Base-by-base conservation (phyloP, 371 early-diverging fungal species). In the Batkoa obscura region DNA sequence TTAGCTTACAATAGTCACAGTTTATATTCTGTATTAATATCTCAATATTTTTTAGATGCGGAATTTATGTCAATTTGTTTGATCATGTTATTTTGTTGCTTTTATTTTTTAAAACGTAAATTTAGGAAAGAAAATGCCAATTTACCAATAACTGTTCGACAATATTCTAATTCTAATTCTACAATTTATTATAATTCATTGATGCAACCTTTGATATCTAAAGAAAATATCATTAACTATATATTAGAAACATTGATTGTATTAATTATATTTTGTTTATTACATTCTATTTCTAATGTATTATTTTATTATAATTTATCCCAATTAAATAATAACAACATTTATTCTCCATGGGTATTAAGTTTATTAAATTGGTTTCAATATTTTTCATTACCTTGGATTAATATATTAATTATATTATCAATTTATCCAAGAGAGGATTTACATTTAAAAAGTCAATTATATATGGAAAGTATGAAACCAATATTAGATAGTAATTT, bases 391-490 rank as follows among this genome's bases (percentile, higher is more conserved):
- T 9, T 50, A 12, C 15, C 32, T 50, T 6, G 23, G 3, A 36
- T 36, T 12, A 12, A 8, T 36, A 12, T 9, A 6, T 3, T 50
- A 34, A 50, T 34, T 5, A 50, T 50, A 34, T 36, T 50, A 32
- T 23, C 34, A 50, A 50, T 50, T 3, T 50, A 50, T 32, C 50
- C 50, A 50, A 31, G 50, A 36, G 15, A 50, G 12, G 50, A 50
- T 36, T 23, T 23, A 0, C 23, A 23, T 23, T 23, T 23, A 23
- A 23, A 23, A 23, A 23, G 23, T 23, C 23, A 23, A 23, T 23
- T 23, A 23, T 23, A 23, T 23, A 23, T 23, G 23, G 23, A 23
- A 23, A 23, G 23, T 23, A 23, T 23, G 23, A 23, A 23, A 23
- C 23, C 23, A 23, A 23, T 23, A 23, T 23, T 23, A 23, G 23